Base-by-base conservation (phyloP, 768 basidiomycete species). In the Suillus hirtellus region DNA sequence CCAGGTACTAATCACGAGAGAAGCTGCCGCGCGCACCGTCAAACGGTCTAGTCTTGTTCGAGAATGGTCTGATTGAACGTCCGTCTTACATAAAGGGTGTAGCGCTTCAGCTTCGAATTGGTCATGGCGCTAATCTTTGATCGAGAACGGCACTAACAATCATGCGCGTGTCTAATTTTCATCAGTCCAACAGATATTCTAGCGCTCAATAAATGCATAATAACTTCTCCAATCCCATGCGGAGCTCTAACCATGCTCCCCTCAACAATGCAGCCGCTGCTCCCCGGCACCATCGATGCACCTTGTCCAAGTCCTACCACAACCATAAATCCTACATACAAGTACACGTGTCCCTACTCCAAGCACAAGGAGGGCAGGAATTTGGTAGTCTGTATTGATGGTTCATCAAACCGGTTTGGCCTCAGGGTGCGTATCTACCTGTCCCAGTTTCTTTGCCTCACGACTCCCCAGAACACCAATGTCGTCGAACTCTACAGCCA, bases 401-500 rank as follows among this genome's bases (percentile, higher is more conserved):
- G 68, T 0, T 68, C 67, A 1, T 66, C 70, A 0, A 69, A 71
- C 24, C 38, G 58, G 3, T 59, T 61, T 59, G 66, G 62, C 24
- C 21, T 17, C 17, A 58, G 17, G 40, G 56, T 58, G 40, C 19
- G 56, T 27, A 40, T 42, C 24, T 42, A 42, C 11, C 35, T 42
- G 3, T 15, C 34, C 4, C 2, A 6, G 3, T 55, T 38, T 38
- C 15, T 35, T 21, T 31, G 35, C 27, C 62, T 43, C 37, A 63
- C 17, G 3, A 27, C 40, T 27, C 2, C 3, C 17, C 40, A 77
- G 76, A 75, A 75, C 60, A 72, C 75, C 9, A 72, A 74, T 58
- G 69, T 78, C 53, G 55, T 71, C n/a, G 75, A 76, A 49, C 65
- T 78, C 0, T 72, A 72, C 63, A 64, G 61, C 24, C 66, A 65